Percentiles rank a stretch among this genome's conserved stretches.
Evolutionary conservation across 345 rosid genomes (phyloP).

Genomic region (Bruguiera parviflora): DNA sequence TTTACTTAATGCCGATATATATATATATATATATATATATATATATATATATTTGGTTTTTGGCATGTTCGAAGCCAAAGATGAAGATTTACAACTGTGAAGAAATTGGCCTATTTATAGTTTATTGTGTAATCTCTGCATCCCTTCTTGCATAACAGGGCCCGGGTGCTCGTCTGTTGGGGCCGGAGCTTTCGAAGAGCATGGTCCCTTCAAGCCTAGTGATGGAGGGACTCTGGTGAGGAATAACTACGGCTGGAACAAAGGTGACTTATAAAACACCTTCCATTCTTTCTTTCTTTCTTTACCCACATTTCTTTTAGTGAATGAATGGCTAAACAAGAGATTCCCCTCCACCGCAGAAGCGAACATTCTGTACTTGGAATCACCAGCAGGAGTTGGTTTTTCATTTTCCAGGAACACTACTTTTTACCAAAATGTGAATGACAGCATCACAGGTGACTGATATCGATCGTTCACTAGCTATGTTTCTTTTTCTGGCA

Average conservation of each 20-base stretch:
- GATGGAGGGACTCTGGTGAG: constrained; percentile 6
- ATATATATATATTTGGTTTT: too few species aligned
- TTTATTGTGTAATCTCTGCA: too few species aligned
- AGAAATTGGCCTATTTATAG: background rate
- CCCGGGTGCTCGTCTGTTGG: constrained; percentile 28
- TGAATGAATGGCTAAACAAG: background rate
- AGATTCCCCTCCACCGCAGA: constrained; percentile 3
- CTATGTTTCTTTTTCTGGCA: background rate
- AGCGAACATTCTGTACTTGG: constrained; percentile 21
- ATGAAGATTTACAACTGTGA: too few species aligned
- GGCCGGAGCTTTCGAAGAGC: constrained; percentile 25
- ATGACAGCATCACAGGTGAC: constrained; percentile 21
- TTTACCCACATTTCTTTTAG: too few species aligned
- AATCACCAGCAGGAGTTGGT: constrained; percentile 25
- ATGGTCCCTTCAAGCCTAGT: constrained; percentile 21
- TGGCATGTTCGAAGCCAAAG: too few species aligned
- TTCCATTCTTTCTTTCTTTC: background rate
- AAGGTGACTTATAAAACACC: constrained; percentile 1
- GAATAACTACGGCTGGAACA: constrained; percentile 25
- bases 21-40: background rate
- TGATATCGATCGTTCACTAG: background rate
- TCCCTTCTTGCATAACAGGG: background rate
- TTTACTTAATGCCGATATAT: background rate
- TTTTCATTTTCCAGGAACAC: constrained; percentile 13
- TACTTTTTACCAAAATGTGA: constrained; percentile 15